These are phyloP conservation scores for Coprinopsis strossmayeri DNA, from an alignment of 768 basidiomycete genomes.

Conservation along the genomic window DNA sequence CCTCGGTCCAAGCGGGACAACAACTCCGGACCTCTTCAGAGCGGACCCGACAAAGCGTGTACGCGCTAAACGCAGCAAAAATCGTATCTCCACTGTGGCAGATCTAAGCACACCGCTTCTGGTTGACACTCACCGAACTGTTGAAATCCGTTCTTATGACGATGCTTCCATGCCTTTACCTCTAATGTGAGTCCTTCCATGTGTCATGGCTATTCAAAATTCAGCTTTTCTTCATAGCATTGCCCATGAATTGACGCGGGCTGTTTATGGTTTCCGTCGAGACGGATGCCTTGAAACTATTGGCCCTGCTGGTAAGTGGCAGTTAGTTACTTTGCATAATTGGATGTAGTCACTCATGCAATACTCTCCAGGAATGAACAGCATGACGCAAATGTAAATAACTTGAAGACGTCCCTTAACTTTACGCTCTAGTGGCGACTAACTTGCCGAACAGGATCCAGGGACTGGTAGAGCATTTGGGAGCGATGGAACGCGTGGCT, in stretches of 20 bases:
- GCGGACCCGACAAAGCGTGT: slow-evolving; percentile 62
- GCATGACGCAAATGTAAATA: slow-evolving; percentile 61
- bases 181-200: slow-evolving; percentile 45
- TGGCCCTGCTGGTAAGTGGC: slow-evolving; percentile 70
- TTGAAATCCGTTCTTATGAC: slow-evolving; percentile 56
- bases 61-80: slow-evolving; percentile 66
- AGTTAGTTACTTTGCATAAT: neutral
- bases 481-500: slow-evolving; percentile 85
- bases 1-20: slow-evolving; percentile 23
- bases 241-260: slow-evolving; percentile 69
- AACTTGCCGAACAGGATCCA: slow-evolving; percentile 45
- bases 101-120: slow-evolving; percentile 59
- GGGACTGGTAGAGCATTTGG: slow-evolving; percentile 79
- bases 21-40: slow-evolving; percentile 26
- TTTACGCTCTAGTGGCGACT: neutral
- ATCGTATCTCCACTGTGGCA: slow-evolving; percentile 26
- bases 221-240: slow-evolving; percentile 39
- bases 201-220: neutral
- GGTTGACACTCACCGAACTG: slow-evolving; percentile 41
- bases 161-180: slow-evolving; percentile 74
- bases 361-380: slow-evolving; percentile 76
- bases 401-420: neutral
- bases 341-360: neutral
- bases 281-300: slow-evolving; percentile 84
- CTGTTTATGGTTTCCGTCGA: slow-evolving; percentile 67